Base-by-base conservation (phyloP, 495 filamentous ascomycete species). In the Hyaloscypha finlandica region DNA sequence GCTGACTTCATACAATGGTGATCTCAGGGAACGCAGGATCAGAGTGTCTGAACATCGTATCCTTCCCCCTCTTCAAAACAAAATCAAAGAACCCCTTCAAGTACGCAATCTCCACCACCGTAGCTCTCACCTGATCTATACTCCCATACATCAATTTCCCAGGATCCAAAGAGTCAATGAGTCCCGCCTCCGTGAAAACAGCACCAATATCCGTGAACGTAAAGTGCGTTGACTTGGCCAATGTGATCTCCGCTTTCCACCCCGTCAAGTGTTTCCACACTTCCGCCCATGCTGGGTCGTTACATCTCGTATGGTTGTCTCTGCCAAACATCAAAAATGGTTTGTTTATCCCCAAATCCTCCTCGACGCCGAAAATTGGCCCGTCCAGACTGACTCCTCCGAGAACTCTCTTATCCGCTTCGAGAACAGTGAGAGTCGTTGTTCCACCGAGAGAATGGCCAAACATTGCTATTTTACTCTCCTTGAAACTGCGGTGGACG, bases 371-470 rank as follows among this genome's bases (percentile, higher is more conserved):
- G 63, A 39, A 39, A 31, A 65, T 29, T 39, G 53, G 33, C 2
- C 52, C 52, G 30, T 65, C 63, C 33, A 65, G 51, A 31, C n/a
- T 31, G 25, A 57, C 33, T 16, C 63, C 63, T 3, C 51, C 63
- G 3, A 45, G 6, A 52, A 65, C 20, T 35, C 63, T 19, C 4
- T 30, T 12, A 33, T 65, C 63, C 12, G 30, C 35, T 31, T 33
- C 16, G 11, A 65, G 31, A 12, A 54, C 30, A 20, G 51, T 2
- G 25, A 54, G 42, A 1, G 53, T 29, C 6, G 63, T 54, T 4
- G 52, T 35, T 6, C 63, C 63, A 45, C 85, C 84, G 14, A 85
- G 73, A 0, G 84, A 86, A 58, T 86, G 83, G 0, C 85, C 84
- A 31, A 80, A 77, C 35, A 82, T 75, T 1, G 73, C 77, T 16